Evolutionary conservation across 106 monocot genomes (phyloP), one percentile per base, ranked within the genome.

Genomic region (Dioscorea dumetorum): DNA sequence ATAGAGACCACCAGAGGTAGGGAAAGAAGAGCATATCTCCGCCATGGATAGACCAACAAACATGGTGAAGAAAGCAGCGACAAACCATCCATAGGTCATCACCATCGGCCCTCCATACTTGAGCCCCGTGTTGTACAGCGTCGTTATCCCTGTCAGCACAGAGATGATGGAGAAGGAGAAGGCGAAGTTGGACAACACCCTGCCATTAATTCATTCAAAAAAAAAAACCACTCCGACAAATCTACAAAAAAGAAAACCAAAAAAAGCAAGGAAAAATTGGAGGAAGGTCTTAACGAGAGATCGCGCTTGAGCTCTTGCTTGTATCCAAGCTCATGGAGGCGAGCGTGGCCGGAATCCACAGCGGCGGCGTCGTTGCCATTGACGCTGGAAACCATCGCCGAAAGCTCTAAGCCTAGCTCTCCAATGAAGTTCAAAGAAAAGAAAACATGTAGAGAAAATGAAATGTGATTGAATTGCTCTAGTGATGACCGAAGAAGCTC

Each of bases 11-110:
- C 84, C 84, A 0, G 85, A 84, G 1, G 88, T 85, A 12, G 88
- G 84, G 61, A 82, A 89, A 10, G 88, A 74, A 9, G 84, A 89
- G 76, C 88, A 89, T 8, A 89, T 89, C 88, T 89, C 84, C 3
- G 84, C 81, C 88, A 84, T 89, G n/a, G 88, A 84, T 4, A 74
- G 48, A 5, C 69, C 88, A 19, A 89, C 63, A 4, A 61, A 52
- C 48, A 63, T 31, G 31, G 72, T 76, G 63, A 89, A 85, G 19
- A 77, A 15, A 16, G 64, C 70, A 15, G 62, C 81, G 16, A 84
- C 69, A 1, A 72, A 14, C 85, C 88, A 85, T 12, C 88, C 88
- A 9, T 66, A 71, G 17, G 76, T 79, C 70, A 66, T 73, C 0
- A 76, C 24, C 20, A 71, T 54, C 21, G 88, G 81, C 11, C 88